Base-by-base conservation (phyloP, 805 yeast species). In the Ogataea methylovora region DNA sequence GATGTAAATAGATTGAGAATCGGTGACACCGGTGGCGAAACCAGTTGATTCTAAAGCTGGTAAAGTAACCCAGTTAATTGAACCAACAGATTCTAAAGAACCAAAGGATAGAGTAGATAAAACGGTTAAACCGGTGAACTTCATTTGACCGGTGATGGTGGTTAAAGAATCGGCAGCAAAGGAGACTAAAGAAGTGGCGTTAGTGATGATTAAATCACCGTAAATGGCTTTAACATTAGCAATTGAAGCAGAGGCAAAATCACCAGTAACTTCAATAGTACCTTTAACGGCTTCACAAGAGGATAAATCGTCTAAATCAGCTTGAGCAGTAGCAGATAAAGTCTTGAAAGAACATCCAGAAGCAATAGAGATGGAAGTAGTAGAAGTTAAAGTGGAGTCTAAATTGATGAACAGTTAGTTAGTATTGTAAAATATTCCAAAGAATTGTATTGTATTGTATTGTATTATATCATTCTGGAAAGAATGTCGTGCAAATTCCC, bases 201-300 rank as follows among this genome's bases (percentile, higher is more conserved):
- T 81, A 57, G 54, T 63, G 54, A 85, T 66, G 33, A 56, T 61
- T 54, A 92, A 67, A 52, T 77, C 72, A 66, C 97, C 98, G 55
- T 75, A 75, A 49, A 92, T 65, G 53, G 73, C 77, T 65, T 79
- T 57, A 47, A 88, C 82, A 45, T 83, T 84, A 54, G 81, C 79
- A 51, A 92, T 67, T 39, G 79, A 70, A 47, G 80, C 79, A 39
- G 73, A 48, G 45, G 76, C 79, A 41, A 80, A 60, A 43, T 63
- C 68, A 65, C 88, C 88, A 38, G 71, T 54, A 54, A 90, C 71
- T 63, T 67, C 60, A 50, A 92, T 65, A 58, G 79, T 79, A 71
- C 96, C 97, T 44, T 73, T 72, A 47, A 92, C 70, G 42, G 86
- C 82, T 25, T 73, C 60, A 76, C 98, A 92, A 30, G 77, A 68